Percentiles rank a stretch among this genome's conserved stretches.
Conservation (phyloP, 345 rosid genomes). For the Gossypium raimondii region DNA sequence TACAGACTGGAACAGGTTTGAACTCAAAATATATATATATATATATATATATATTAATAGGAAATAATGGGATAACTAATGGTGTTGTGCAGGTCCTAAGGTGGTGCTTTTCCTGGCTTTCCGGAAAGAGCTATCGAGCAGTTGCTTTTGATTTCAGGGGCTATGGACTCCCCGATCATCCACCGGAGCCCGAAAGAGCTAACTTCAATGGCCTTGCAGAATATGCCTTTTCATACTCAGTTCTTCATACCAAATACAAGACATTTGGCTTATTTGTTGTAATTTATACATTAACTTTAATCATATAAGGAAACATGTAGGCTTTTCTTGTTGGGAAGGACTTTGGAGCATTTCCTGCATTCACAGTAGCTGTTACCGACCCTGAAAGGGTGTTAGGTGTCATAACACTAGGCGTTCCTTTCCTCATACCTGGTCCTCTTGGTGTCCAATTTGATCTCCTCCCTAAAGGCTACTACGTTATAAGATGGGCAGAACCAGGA, state of each 20-base stretch:
- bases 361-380: conserved; percentile 20
- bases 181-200: conserved; percentile 23
- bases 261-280: too few relatives aligned
- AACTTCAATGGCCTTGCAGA: conserved; percentile 16
- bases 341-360: conserved; percentile 27
- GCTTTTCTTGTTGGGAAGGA: conserved; percentile 42
- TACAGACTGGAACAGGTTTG: background rate
- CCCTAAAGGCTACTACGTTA: conserved; percentile 39
- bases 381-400: conserved; percentile 33
- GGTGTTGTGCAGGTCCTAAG: conserved; percentile 13
- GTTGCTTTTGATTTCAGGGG: conserved; percentile 41
- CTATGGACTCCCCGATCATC: conserved; percentile 29
- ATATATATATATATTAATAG: too few relatives aligned
- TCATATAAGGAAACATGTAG: conserved; percentile 10
- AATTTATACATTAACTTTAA: too few relatives aligned
- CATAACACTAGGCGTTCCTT: conserved; percentile 39
- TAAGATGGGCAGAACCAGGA: conserved; percentile 39
- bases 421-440: conserved; percentile 19
- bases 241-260: too few relatives aligned
- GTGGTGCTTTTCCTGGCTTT: conserved; percentile 38
- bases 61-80: background rate
- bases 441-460: conserved; percentile 12
- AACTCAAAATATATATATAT: too few relatives aligned
- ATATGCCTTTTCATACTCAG: too few relatives aligned
- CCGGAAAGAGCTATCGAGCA: conserved; percentile 37